These are phyloP conservation scores for Fusarium pseudocircinatum DNA, from an alignment of 2,329 filamentous ascomycete genomes.

Conservation along the genomic window DNA sequence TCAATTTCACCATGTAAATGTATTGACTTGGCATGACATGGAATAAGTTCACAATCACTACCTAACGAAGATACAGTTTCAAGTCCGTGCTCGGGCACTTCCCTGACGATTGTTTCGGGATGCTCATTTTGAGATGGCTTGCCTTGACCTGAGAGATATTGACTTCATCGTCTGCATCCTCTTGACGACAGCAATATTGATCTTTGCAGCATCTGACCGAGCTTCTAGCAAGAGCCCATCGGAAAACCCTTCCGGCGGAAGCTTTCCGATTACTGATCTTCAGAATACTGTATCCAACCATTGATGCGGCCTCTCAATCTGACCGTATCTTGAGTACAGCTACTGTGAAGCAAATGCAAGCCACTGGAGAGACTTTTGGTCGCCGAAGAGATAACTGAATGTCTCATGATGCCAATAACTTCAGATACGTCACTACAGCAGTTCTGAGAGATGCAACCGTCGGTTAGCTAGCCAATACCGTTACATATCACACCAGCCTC, in stretches of 20 bases:
- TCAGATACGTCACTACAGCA: background rate
- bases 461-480: background rate
- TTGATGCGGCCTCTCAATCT: background rate
- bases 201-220: rapidly evolving
- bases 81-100: rapidly evolving
- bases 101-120: rapidly evolving
- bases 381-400: background rate
- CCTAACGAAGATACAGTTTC: background rate
- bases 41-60: background rate
- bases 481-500: background rate
- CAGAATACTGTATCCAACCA: too few relatives aligned
- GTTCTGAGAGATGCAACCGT: background rate
- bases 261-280: background rate
- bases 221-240: background rate
- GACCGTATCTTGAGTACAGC: rapidly evolving
- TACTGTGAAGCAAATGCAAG: background rate
- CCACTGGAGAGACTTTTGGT: background rate
- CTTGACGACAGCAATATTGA: rapidly evolving
- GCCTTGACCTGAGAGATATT: too few relatives aligned
- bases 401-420: too few relatives aligned
- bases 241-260: background rate
- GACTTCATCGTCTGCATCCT: too few relatives aligned
- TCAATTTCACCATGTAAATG: background rate
- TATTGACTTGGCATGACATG: too few relatives aligned
- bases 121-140: rapidly evolving